Conservation (phyloP, 1,284 basidiomycete genomes). For the Porphyrellus sp. region DNA sequence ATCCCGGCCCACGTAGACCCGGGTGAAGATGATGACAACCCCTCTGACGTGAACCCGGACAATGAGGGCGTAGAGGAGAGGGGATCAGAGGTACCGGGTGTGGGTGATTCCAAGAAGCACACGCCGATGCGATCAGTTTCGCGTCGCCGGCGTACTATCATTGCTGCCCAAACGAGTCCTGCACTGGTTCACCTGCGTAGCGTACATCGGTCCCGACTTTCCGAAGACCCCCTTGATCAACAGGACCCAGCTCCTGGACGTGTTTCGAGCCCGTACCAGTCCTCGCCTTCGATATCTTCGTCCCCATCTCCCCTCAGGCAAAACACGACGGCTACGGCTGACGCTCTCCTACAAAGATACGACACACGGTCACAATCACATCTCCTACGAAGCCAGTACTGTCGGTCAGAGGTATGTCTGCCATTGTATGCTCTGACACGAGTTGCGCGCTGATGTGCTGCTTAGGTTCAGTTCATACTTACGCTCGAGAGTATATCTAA, state of each 20-base stretch:
- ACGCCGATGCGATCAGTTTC: conserved; percentile 17
- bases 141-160: conserved; percentile 45
- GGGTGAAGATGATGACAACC: conserved; percentile 41
- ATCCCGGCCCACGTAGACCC: conserved; percentile 26
- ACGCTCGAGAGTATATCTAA: conserved; percentile 92
- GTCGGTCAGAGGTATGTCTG: conserved; percentile 76
- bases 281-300: conserved; percentile 61
- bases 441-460: conserved; percentile 1
- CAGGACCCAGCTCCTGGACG: conserved; percentile 45
- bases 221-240: conserved; percentile 73
- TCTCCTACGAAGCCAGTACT: conserved; percentile 86
- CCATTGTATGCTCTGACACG: not conserved
- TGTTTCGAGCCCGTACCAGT: conserved; percentile 53
- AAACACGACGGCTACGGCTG: conserved; percentile 45
- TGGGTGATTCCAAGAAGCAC: conserved; percentile 27
- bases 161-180: conserved; percentile 68
- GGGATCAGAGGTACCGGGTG: conserved; percentile 4
- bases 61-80: conserved; percentile 19
- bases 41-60: conserved; percentile 31
- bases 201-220: conserved; percentile 52
- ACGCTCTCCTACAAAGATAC: conserved; percentile 62
- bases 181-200: conserved; percentile 57
- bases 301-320: conserved; percentile 45
- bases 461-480: conserved; percentile 80
- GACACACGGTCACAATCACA: conserved; percentile 64